phyloP scores from a whole-genome alignment of 192 early-diverging fungal species.

The Geosiphon pyriformis region DNA sequence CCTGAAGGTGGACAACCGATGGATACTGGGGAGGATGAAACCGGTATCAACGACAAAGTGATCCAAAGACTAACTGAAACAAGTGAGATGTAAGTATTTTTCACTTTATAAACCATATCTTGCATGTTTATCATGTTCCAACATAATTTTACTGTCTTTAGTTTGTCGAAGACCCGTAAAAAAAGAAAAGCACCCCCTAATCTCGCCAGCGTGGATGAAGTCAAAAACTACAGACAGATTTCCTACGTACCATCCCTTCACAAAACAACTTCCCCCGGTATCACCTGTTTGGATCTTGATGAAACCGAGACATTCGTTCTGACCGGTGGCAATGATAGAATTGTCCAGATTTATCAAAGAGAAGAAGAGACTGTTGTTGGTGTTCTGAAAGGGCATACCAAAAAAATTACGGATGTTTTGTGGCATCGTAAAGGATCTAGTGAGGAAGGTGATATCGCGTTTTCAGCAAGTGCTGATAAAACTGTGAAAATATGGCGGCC shows the following conservation, averaged over 20 bases:
- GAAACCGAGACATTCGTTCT: slow-evolving; percentile 55
- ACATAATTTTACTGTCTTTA: slow-evolving; percentile 16
- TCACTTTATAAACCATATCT: no score
- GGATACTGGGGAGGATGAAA: slow-evolving; percentile 46
- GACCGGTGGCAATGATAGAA: slow-evolving; percentile 77
- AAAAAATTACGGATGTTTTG: slow-evolving; percentile 68
- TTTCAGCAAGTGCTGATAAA: slow-evolving; percentile 77
- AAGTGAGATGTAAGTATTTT: slow-evolving; percentile 39
- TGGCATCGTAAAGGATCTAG: slow-evolving; percentile 52
- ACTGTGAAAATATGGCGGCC: slow-evolving; percentile 71
- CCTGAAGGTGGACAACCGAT: slow-evolving; percentile 33
- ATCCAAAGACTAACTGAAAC: slow-evolving; percentile 50
- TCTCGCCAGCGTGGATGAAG: slow-evolving; percentile 59
- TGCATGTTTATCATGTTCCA: no score
- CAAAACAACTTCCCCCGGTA: slow-evolving; percentile 65
- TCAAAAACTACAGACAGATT: slow-evolving; percentile 52
- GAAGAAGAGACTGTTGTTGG: slow-evolving; percentile 56
- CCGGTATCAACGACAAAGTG: slow-evolving; percentile 38
- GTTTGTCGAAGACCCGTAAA: slow-evolving; percentile 60
- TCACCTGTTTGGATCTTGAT: slow-evolving; percentile 56
- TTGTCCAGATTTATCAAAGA: slow-evolving; percentile 67
- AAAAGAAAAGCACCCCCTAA: slow-evolving; percentile 83
- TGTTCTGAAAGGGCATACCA: slow-evolving; percentile 77
- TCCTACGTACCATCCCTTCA: slow-evolving; percentile 59
- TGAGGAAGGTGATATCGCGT: slow-evolving; percentile 45